Conservation (phyloP, 2,329 filamentous ascomycete genomes). For the Colletotrichum kahawae region DNA sequence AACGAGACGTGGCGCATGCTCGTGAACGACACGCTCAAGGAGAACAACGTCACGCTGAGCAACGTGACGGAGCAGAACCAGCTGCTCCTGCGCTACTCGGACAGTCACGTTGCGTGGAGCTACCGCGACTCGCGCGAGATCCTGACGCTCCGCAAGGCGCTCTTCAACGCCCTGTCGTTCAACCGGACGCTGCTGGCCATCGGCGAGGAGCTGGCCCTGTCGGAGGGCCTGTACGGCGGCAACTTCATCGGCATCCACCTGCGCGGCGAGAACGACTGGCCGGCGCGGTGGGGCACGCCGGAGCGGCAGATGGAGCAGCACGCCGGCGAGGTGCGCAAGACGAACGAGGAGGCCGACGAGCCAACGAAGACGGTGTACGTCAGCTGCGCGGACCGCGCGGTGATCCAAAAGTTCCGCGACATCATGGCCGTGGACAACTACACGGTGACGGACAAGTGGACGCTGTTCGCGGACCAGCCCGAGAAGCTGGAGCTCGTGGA, state of each 20-base stretch:
- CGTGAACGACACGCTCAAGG: neutral
- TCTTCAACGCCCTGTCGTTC: neutral
- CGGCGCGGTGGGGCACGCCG: neutral
- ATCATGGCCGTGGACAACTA: neutral
- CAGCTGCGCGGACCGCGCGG: neutral
- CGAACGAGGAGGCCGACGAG: neutral
- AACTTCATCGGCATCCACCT: neutral
- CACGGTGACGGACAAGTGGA: neutral
- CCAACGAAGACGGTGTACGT: neutral
- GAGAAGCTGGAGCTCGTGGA: neutral
- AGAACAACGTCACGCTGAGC: neutral
- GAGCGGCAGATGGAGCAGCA: neutral
- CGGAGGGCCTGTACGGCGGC: neutral
- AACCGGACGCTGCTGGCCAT: neutral
- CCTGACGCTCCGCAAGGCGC: neutral
- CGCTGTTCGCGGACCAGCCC: neutral
- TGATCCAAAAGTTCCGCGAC: neutral
- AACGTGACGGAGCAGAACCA: neutral
- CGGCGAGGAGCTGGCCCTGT: neutral
- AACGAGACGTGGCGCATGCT: neutral
- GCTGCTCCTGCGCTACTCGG: neutral
- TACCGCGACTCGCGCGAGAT: neutral
- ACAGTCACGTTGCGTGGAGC: neutral
- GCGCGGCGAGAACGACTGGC: neutral
- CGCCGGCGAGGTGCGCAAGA: neutral